Evolutionary conservation across 2,329 filamentous ascomycete genomes (phyloP).

Genomic region (Monosporascus sp.): DNA sequence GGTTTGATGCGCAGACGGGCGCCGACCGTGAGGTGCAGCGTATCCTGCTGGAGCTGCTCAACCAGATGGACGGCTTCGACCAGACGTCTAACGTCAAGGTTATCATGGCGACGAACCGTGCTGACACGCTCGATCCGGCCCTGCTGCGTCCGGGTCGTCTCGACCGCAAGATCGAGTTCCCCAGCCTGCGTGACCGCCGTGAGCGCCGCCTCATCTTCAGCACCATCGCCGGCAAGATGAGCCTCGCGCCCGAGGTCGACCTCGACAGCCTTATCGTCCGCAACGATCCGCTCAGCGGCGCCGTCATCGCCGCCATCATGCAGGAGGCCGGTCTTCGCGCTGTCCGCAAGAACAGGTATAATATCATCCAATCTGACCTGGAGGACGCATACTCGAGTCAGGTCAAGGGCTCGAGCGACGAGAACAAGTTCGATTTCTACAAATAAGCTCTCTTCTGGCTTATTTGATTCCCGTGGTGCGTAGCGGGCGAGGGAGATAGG

Average conservation of each 20-base stretch:
- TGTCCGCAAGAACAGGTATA: constrained; percentile 96
- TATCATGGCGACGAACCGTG: constrained; percentile 99
- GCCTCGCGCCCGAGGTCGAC: constrained; percentile 91
- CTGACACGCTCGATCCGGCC: constrained; percentile 93
- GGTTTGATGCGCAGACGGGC: constrained; percentile 97
- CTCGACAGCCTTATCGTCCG: constrained; percentile 93
- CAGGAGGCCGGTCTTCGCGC: constrained; percentile 93
- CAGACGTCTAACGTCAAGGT: constrained; percentile 99
- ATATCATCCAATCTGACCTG: constrained; percentile 95
- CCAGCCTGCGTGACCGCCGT: constrained; percentile 85
- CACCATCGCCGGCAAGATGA: constrained; percentile 98
- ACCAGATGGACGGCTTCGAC: constrained; percentile 99
- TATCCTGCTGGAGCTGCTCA: constrained; percentile 93
- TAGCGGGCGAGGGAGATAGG: neutral
- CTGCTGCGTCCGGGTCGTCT: constrained; percentile 90
- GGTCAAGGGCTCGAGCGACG: constrained; percentile 71
- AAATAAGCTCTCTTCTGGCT: constrained; percentile 46
- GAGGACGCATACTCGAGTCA: constrained; percentile 97
- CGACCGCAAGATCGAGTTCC: constrained; percentile 98
- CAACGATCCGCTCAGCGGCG: constrained; percentile 91
- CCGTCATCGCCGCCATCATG: constrained; percentile 98
- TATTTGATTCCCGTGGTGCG: neutral
- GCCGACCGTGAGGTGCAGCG: constrained; percentile 97
- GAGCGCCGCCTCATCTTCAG: constrained; percentile 95
- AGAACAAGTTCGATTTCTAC: constrained; percentile 87